Base-by-base conservation (phyloP, 345 rosid genomes). In the Sonneratia caseolaris region DNA sequence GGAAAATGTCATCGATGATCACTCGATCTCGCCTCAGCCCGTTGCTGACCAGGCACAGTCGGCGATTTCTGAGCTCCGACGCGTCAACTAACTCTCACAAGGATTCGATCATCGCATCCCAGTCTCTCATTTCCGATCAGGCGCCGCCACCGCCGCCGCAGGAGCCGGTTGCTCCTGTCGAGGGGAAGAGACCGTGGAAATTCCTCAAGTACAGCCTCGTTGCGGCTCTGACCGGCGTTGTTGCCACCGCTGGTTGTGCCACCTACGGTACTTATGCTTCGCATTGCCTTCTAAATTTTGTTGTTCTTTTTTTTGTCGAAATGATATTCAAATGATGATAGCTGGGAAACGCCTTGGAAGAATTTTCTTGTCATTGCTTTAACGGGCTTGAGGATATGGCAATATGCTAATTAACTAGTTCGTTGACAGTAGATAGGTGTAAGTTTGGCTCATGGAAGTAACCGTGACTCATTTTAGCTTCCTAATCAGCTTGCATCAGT, bases 221-320 rank as follows among this genome's bases (percentile, higher is more conserved):
- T 55, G 86, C 83, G 9, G 76, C 89, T 40, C 47, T 92, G 77
- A 79, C 90, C 3, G 97, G 94, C 70, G 86, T 82, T 73, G 48
- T 85, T 49, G 96, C 80, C 69, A 78, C 79, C 62, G 77, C 79
- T 68, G 86, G 91, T 57, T 89, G 86, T 80, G 88, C 79, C 3
- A 81, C 84, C 48, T 95, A 83, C 68, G 93, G 99, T 95, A 32
- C 40, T 84, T 21, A 40, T 27, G 0, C 48, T 47, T 36, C 21
- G 37, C 13, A 4, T 11, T 35, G 38, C 9, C 38, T 32, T 5
- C 37, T 24, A 35, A 1, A 32, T 3, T 10, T 3, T 16, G 16
- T 27, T 27, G 32, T 27, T 27, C 32, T 27, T 27, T n/a, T 24
- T 57, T 57, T 57, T 7, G 35, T 57, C 35, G 64, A 57, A n/a